Percentiles rank a stretch among this genome's conserved stretches.
Conservation (phyloP, 2,329 filamentous ascomycete species). For the Sphaerulina populicola region DNA sequence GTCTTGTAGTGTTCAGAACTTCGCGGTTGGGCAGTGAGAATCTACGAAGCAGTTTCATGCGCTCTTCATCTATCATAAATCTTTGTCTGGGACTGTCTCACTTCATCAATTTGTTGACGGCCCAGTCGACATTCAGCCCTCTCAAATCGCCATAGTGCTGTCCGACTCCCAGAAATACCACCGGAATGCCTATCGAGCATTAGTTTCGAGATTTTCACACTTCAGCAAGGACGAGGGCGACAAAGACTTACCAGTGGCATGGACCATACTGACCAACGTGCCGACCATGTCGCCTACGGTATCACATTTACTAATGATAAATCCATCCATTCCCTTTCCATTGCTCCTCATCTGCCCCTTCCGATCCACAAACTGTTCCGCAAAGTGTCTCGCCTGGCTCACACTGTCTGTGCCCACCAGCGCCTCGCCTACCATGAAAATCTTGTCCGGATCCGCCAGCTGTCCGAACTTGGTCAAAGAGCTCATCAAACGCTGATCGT, state of each 20-base stretch:
- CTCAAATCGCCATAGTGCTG: slow-evolving; percentile 60
- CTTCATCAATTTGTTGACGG: slow-evolving; percentile 53
- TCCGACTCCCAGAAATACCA: slow-evolving; percentile 76
- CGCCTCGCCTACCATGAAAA: slow-evolving; percentile 91
- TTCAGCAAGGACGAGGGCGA: slow-evolving; percentile 29
- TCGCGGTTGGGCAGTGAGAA: too few species aligned
- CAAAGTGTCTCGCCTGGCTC: slow-evolving; percentile 93
- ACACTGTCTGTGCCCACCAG: slow-evolving; percentile 93
- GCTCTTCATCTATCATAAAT: neutral
- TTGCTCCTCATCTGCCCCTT: slow-evolving; percentile 31
- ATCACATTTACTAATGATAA: slow-evolving; percentile 97
- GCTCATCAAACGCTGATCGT: slow-evolving; percentile 92
- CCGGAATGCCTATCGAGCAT: slow-evolving; percentile 58
- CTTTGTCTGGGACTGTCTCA: slow-evolving; percentile 2
- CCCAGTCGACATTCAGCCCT: slow-evolving; percentile 56
- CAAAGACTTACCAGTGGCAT: slow-evolving; percentile 56
- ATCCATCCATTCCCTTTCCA: slow-evolving; percentile 80
- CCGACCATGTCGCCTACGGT: slow-evolving; percentile 99
- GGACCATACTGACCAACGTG: slow-evolving; percentile 91
- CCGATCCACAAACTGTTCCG: slow-evolving; percentile 60
- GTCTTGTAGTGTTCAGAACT: too few species aligned
- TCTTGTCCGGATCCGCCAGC: slow-evolving; percentile 92
- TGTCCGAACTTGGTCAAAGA: slow-evolving; percentile 96
- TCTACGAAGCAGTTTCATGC: too few species aligned
- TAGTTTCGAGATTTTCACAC: neutral